Evolutionary conservation across 1,284 basidiomycete species (phyloP), one percentile per base, ranked within the genome.

Genomic region (Coniophora puteana): DNA sequence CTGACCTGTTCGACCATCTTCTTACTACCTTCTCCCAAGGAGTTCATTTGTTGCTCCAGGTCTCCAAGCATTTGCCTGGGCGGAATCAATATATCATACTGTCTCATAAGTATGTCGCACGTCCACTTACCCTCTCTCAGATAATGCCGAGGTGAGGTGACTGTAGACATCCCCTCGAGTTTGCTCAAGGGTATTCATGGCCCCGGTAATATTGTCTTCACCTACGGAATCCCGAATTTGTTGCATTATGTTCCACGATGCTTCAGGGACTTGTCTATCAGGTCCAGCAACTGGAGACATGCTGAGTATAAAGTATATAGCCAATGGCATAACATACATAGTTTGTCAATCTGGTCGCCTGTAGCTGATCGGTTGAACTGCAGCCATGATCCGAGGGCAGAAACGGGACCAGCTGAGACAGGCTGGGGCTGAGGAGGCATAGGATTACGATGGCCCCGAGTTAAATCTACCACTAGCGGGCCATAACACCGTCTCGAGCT

Each of bases 1-100:
- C 53, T 45, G 41, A 80, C 81, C 71, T 86, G 80, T 4, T 68
- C 55, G 1, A 78, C 71, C 80, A 86, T 81, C 47, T 67, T 73
- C 51, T 69, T 74, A 50, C 80, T 84, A 5, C 80, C 80, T 44
- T 78, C 65, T 55, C 78, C 79, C 23, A 86, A 58, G 0, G 76
- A 69, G 38, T 77, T 73, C 51, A 86, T 76, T 4, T 71, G 71
- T 36, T 82, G 76, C 51, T 83, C 77, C 26, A 85, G 57, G 42
- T 77, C 69, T 14, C 68, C 72, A 3, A 84, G 64, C 61, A 74
- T 65, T 61, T 83, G 75, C 13, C 80, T 83, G 40, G 11, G 24
- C n/a, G n/a, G n/a, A 16, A 16, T 16, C 7, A 31, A 12, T 12
- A 13, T 16, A 36, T 8, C 28, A 21, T 22, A 40, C 14, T 29